Base-by-base conservation (phyloP, 495 filamentous ascomycete species). In the Darksidea phi region DNA sequence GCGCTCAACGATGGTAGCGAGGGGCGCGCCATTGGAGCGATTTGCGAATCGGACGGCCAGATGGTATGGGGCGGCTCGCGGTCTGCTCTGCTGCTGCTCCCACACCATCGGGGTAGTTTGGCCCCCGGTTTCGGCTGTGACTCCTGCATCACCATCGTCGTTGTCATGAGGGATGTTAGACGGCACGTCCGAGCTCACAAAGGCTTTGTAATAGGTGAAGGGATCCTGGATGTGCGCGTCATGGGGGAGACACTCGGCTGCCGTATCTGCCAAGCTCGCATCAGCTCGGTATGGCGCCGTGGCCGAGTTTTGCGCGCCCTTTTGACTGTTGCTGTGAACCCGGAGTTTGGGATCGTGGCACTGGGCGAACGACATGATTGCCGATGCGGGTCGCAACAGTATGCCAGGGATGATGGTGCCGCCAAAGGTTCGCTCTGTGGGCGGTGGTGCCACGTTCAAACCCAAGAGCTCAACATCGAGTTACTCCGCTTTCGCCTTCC, bases 1-100 rank as follows among this genome's bases (percentile, higher is more conserved):
- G 28, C 48, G 59, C 50, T 67, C 60, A 42, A 62, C 48, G 59
- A 67, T 67, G 7, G 55, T 63, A 10, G 55, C 36, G 11, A 67
- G 60, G 5, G 48, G 52, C 6, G 23, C 48, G n/a, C 55, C 52
- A 57, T 55, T 59, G 26, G 54, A 36, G 6, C 65, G 59, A 25
- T 51, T 63, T 7, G 58, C 43, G 43, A 49, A 46, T 23, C 53
- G 58, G 38, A 55, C 42, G 34, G 59, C 41, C 48, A 52, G 20
- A 48, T 48, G 54, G 37, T 54, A 53, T 10, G 57, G 28, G 26
- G 54, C 41, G 37, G 38, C 42, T 10, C 51, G 46, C 8, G 25
- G 23, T 55, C 36, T 50, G 21, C 12, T 6, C 28, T 51, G 62
- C 49, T 42, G 18, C 34, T 48, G n/a, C 56, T 51, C 36, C 50